Evolutionary conservation across 163 green algal genomes (phyloP).

Genomic region (Scenedesmus sp.): DNA sequence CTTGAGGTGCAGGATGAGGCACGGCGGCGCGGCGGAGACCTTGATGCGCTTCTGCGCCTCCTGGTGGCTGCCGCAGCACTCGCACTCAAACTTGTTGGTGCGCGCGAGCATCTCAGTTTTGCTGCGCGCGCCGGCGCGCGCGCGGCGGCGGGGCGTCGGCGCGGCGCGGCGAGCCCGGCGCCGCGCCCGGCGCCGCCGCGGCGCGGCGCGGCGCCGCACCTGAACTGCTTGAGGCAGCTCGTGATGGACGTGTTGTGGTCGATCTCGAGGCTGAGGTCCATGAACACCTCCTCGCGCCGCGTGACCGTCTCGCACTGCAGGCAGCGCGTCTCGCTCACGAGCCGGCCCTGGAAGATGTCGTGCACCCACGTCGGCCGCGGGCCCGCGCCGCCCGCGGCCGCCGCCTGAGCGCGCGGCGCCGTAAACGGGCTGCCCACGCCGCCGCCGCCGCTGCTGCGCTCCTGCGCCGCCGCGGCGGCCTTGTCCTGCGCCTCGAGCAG

Average conservation of each 20-base stretch:
- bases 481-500: conserved; percentile 86
- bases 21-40: conserved; percentile 79
- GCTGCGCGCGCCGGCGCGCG: conserved; percentile 52
- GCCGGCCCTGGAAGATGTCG: conserved; percentile 87
- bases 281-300: conserved; percentile 91
- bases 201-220: conserved; percentile 52
- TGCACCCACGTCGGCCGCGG: conserved; percentile 73
- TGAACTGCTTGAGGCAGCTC: conserved; percentile 93
- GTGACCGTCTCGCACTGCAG: conserved; percentile 97
- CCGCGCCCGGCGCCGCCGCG: not conserved
- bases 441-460: conserved; percentile 1
- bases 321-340: conserved; percentile 98
- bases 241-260: conserved; percentile 93
- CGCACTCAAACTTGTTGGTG: conserved; percentile 98
- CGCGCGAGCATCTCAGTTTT: conserved; percentile 86
- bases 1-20: conserved; percentile 98
- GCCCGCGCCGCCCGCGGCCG: not conserved
- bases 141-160: no score
- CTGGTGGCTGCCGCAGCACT: conserved; percentile 91
- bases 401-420: not conserved
- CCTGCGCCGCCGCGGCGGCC: conserved; percentile 14
- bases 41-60: conserved; percentile 94
- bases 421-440: not conserved
- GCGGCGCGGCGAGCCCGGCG: conserved; percentile 56
- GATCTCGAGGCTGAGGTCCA: conserved; percentile 97